Conservation (phyloP, 1,284 basidiomycete species). For the Cronartium ribicola region DNA sequence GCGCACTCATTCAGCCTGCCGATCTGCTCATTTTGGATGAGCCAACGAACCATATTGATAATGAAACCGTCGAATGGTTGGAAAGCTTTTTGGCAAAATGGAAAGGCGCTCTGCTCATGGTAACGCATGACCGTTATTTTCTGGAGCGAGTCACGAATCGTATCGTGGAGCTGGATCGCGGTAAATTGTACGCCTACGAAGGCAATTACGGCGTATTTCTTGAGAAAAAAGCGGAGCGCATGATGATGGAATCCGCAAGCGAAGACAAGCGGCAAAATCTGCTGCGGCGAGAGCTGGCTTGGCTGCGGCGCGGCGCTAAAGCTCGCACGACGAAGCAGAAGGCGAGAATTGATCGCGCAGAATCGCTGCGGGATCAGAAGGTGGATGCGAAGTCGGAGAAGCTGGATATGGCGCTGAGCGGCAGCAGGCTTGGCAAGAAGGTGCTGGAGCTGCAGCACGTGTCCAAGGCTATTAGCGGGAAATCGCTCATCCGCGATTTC, state of each 20-base stretch:
- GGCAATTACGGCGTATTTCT: not conserved
- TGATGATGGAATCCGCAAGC: not conserved
- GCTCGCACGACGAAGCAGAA: constrained; percentile 70
- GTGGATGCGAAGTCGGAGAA: constrained; percentile 82
- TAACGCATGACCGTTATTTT: constrained; percentile 95
- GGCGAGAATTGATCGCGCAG: constrained; percentile 95
- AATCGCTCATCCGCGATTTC: not conserved
- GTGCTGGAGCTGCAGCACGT: constrained; percentile 39
- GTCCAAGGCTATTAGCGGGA: not conserved
- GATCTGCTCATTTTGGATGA: constrained; percentile 60
- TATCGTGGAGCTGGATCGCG: constrained; percentile 24
- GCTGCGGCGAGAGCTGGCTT: too few relatives aligned
- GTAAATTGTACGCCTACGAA: not conserved
- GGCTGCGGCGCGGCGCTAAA: too few relatives aligned
- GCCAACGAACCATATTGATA: constrained; percentile 74
- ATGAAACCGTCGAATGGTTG: constrained; percentile 97
- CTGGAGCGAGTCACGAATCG: constrained; percentile 75
- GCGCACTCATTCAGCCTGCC: constrained; percentile 93
- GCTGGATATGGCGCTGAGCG: constrained; percentile 92
- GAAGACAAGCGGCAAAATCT: not conserved
- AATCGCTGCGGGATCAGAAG: constrained; percentile 85
- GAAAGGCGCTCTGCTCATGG: constrained; percentile 95
- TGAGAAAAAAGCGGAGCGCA: too few relatives aligned
- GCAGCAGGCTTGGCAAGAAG: too few relatives aligned
- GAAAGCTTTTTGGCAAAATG: constrained; percentile 97